Conservation (phyloP, 192 early-diverging fungal species). For the Phlyctochytrium planicorne region DNA sequence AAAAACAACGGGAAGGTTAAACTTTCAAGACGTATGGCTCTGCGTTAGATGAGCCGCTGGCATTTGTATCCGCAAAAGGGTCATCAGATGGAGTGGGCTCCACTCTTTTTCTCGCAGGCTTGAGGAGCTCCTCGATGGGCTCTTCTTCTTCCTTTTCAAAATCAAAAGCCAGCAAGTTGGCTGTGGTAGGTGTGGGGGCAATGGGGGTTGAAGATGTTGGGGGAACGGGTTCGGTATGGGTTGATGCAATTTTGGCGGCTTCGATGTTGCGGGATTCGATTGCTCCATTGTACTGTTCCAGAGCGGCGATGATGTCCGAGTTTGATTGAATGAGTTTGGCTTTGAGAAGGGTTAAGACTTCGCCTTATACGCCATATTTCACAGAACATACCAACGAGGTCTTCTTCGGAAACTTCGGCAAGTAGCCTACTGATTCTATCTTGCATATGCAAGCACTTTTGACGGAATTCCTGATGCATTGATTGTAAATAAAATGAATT, state of each 20-base stretch:
- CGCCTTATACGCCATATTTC: background rate
- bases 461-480: background rate
- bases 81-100: background rate
- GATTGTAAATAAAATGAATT: background rate
- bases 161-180: background rate
- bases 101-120: background rate
- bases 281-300: conserved; percentile 14
- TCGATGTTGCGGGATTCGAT: background rate
- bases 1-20: too few species aligned
- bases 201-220: background rate
- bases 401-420: conserved; percentile 20
- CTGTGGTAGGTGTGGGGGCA: too few species aligned
- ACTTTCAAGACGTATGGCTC: too few species aligned
- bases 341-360: background rate
- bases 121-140: background rate
- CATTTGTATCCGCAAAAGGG: background rate
- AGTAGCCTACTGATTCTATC: background rate
- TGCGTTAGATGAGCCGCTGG: too few species aligned
- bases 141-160: background rate
- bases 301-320: conserved; percentile 2
- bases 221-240: background rate
- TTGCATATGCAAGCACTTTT: background rate
- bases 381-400: conserved; percentile 10
- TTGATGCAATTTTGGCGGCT: background rate
- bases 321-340: conserved; percentile 17